phyloP scores from a whole-genome alignment of 2,329 filamentous ascomycete genomes.

The Fusarium udum region DNA sequence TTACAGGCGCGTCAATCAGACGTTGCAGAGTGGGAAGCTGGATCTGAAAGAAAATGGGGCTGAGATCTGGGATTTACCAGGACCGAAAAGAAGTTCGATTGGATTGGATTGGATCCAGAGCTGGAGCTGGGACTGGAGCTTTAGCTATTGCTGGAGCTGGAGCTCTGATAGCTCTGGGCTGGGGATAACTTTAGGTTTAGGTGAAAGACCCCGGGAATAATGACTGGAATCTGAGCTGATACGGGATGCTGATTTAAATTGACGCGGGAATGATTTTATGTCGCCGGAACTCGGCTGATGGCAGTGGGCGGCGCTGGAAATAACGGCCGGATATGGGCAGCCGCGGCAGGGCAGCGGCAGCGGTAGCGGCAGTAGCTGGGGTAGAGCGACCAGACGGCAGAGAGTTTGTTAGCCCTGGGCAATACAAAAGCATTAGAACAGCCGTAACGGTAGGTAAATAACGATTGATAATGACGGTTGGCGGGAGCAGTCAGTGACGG shows the following conservation, averaged over 20 bases:
- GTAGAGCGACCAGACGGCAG: constrained; percentile 14
- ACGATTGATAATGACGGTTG: not conserved
- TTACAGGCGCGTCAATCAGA: constrained; percentile 17
- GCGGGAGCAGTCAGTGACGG: not conserved
- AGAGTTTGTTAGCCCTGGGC: constrained; percentile 19
- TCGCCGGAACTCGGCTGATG: constrained; percentile 37
- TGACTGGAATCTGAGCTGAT: constrained; percentile 17
- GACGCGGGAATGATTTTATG: constrained; percentile 18
- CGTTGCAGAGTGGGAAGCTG: constrained; percentile 3
- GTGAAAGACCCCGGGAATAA: constrained; percentile 30
- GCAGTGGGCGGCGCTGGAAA: constrained; percentile 44
- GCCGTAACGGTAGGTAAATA: not conserved
- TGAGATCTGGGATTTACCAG: constrained; percentile 24
- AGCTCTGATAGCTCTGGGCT: constrained; percentile 17
- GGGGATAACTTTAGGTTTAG: constrained; percentile 8
- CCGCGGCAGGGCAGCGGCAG: constrained; percentile 25
- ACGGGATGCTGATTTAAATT: constrained; percentile 9
- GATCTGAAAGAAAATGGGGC: constrained; percentile 29
- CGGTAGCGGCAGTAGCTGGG: constrained; percentile 23
- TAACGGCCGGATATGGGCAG: constrained; percentile 40
- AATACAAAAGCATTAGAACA: constrained; percentile 3
- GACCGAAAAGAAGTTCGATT: constrained; percentile 14
- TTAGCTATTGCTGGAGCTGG: constrained; percentile 15
- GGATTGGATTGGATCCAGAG: constrained; percentile 10
- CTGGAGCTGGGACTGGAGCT: constrained; percentile 24